Conservation (phyloP, 75 land plant genomes). For the Picea glauca region DNA sequence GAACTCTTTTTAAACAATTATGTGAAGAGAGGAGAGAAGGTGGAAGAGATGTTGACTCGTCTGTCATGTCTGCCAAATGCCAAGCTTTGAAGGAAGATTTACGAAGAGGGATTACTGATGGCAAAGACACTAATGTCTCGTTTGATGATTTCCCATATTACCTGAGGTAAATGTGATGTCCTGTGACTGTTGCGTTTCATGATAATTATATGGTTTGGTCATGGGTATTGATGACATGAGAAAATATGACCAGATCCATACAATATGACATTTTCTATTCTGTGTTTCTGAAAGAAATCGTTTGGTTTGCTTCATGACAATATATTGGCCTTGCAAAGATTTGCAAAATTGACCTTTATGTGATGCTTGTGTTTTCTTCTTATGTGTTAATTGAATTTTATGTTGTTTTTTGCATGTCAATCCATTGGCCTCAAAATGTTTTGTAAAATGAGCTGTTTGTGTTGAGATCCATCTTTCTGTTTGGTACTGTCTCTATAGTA, state of each 20-base stretch:
- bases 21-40: conserved; percentile 8
- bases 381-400: conserved; percentile 25
- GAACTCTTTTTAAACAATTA: conserved; percentile 6
- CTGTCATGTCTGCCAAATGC: conserved; percentile 22
- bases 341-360: conserved; percentile 26
- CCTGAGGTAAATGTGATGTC: conserved; percentile 34
- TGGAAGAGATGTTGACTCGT: conserved; percentile 13
- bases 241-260: conserved; percentile 24
- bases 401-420: too few species aligned
- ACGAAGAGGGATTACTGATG: conserved; percentile 33
- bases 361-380: conserved; percentile 32
- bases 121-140: conserved; percentile 42
- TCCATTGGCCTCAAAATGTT: too few species aligned
- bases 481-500: too few species aligned
- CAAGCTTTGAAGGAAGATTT: conserved; percentile 51
- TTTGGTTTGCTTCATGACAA: conserved; percentile 27
- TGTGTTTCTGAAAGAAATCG: conserved; percentile 15
- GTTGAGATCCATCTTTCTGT: too few species aligned
- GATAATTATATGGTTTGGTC: background rate
- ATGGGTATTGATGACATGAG: conserved; percentile 18
- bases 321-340: conserved; percentile 32
- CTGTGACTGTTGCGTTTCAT: too few species aligned
- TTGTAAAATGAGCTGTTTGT: too few species aligned
- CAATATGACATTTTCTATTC: conserved; percentile 7
- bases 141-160: conserved; percentile 69